phyloP scores from a whole-genome alignment of 208 protist genomes.

The Sergeia podlipaevii region DNA sequence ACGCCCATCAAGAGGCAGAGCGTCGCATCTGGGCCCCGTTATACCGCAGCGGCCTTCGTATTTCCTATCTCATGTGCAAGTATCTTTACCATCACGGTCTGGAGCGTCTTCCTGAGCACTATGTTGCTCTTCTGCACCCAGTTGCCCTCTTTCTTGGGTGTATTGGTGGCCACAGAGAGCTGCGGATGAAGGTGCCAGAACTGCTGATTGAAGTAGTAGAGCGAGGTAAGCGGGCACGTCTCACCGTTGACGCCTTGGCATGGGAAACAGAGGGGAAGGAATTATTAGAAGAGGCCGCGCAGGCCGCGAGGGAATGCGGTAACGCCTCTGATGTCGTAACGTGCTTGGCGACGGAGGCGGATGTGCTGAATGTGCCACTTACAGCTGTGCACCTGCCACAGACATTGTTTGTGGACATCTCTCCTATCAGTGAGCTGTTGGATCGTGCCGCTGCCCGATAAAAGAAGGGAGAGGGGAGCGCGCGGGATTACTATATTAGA shows the following conservation, averaged over 20 bases:
- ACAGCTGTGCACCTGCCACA: conserved; percentile 22
- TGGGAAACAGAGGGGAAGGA: conserved; percentile 15
- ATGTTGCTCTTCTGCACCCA: conserved; percentile 52
- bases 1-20: conserved; percentile 34
- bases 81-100: conserved; percentile 39
- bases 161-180: conserved; percentile 70
- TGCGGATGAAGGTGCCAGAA: conserved; percentile 47
- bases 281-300: conserved; percentile 37
- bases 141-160: conserved; percentile 62
- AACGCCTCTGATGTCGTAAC: conserved; percentile 33
- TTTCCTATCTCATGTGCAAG: conserved; percentile 69
- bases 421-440: conserved; percentile 7
- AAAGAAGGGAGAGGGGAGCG: conserved; percentile 1
- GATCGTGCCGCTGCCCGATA: conserved; percentile 7
- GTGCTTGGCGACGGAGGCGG: conserved; percentile 54
- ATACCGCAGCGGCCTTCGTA: conserved; percentile 52
- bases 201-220: conserved; percentile 64
- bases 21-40: conserved; percentile 55
- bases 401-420: conserved; percentile 17
- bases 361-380: conserved; percentile 44
- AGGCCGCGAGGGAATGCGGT: conserved; percentile 5
- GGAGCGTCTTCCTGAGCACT: conserved; percentile 40
- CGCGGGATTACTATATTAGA: too few species aligned
- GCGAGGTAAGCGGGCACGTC: conserved; percentile 61
- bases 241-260: conserved; percentile 37